Evolutionary conservation across 148 eudicot species (phyloP).

Genomic region (Vaccinium macrocarpon): DNA sequence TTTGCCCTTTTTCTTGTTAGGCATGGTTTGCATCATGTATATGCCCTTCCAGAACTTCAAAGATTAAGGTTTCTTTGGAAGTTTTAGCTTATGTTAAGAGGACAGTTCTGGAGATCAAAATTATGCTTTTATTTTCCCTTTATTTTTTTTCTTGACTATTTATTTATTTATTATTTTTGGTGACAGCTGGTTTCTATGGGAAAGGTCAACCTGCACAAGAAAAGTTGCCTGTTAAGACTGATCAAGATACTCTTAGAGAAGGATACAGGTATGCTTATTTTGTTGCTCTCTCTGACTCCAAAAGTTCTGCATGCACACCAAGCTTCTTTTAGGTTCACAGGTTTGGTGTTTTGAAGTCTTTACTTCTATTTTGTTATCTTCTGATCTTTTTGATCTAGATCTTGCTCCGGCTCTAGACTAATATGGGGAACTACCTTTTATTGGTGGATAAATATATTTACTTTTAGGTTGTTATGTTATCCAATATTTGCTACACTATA

Average conservation of each 20-base stretch:
- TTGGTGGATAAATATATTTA: neutral
- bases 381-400: neutral
- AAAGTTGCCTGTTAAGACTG: conserved; percentile 62
- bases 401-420: neutral
- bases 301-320: neutral
- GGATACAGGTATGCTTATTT: conserved; percentile 58
- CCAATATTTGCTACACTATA: neutral
- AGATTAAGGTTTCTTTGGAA: neutral
- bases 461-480: neutral
- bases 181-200: conserved; percentile 66
- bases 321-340: neutral
- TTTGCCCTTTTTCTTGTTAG: neutral
- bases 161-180: neutral
- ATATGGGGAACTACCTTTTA: neutral
- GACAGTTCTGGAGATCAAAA: neutral
- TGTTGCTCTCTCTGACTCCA: neutral
- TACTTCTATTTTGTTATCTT: neutral
- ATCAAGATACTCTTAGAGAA: conserved; percentile 80
- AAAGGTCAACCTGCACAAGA: conserved; percentile 27
- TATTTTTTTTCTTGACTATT: neutral
- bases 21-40: neutral
- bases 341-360: neutral
- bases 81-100: neutral
- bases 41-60: neutral
- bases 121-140: neutral